Conservation (phyloP, 2,329 filamentous ascomycete genomes). For the Bipolaris cookei region DNA sequence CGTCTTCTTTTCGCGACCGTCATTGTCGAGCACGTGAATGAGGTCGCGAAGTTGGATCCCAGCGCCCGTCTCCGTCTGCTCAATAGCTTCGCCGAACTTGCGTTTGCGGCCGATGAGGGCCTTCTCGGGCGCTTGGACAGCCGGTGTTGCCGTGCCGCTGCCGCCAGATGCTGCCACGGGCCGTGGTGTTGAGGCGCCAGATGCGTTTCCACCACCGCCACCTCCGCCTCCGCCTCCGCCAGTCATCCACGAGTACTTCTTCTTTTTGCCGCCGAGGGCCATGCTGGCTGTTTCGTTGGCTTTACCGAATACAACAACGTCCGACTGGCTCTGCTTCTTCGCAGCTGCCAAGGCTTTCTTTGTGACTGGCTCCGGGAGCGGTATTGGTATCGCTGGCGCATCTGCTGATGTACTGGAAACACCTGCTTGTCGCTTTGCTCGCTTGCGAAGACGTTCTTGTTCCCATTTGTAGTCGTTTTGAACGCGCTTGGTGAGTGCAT, state of each 20-base stretch:
- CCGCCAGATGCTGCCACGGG: constrained; percentile 32
- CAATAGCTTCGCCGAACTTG: constrained; percentile 75
- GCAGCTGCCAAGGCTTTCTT: constrained; percentile 88
- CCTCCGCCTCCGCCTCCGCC: constrained; percentile 49
- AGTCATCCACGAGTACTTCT: constrained; percentile 79
- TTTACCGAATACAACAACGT: constrained; percentile 78
- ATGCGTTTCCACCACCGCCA: constrained; percentile 46
- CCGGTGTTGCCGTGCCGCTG: constrained; percentile 38
- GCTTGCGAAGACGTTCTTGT: constrained; percentile 62
- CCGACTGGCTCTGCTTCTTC: constrained; percentile 74
- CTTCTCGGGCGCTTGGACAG: constrained; percentile 31
- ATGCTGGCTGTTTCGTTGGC: constrained; percentile 86
- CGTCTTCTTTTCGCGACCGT: constrained; percentile 70
- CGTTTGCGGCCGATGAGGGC: constrained; percentile 64
- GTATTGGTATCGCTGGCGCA: constrained; percentile 31
- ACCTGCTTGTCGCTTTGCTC: constrained; percentile 50
- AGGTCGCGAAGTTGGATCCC: constrained; percentile 87
- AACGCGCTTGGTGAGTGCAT: constrained; percentile 47
- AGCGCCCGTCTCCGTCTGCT: constrained; percentile 76
- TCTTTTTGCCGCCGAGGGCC: constrained; percentile 72
- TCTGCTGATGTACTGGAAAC: constrained; percentile 37
- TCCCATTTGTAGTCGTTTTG: constrained; percentile 71
- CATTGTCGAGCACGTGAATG: constrained; percentile 77
- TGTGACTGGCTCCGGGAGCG: constrained; percentile 61
- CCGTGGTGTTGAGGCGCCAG: constrained; percentile 44